These are phyloP conservation scores for Aristolochia californica DNA, from an alignment of 164 flowering plant species.

Conservation along the genomic window DNA sequence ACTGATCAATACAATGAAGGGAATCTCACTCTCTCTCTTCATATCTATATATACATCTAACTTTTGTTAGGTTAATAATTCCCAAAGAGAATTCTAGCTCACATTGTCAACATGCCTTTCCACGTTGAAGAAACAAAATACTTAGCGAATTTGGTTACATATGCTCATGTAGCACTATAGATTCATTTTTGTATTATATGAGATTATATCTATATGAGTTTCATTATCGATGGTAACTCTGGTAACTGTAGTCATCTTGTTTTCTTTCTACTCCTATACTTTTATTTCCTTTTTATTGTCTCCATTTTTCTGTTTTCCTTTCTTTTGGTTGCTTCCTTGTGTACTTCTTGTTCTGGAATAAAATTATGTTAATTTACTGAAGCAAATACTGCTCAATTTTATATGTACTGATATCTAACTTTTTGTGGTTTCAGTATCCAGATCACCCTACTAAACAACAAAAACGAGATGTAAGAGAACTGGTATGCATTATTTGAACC, in stretches of 20 bases:
- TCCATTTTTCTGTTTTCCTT: not conserved
- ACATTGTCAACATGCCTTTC: too few relatives aligned
- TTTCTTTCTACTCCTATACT: not conserved
- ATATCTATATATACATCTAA: too few relatives aligned
- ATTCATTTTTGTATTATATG: too few relatives aligned
- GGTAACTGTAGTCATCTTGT: not conserved
- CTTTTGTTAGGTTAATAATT: too few relatives aligned
- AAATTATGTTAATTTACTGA: not conserved
- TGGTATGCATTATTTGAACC: constrained; percentile 31
- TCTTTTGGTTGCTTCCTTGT: not conserved
- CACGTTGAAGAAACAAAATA: too few relatives aligned
- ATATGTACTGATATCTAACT: not conserved
- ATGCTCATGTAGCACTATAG: too few relatives aligned
- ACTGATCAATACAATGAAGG: too few relatives aligned
- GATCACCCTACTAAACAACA: constrained; percentile 88
- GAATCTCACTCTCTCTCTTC: too few relatives aligned
- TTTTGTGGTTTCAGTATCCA: constrained; percentile 52
- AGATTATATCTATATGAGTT: too few relatives aligned
- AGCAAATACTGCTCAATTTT: not conserved
- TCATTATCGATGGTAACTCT: too few relatives aligned
- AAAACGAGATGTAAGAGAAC: constrained; percentile 82
- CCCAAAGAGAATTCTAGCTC: too few relatives aligned
- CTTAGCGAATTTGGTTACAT: too few relatives aligned
- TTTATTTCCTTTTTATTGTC: not conserved
- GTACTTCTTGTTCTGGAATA: not conserved